These are phyloP conservation scores for Cutaneotrichosporon sp. DNA, from an alignment of 1,284 basidiomycete species.

Conservation along the genomic window DNA sequence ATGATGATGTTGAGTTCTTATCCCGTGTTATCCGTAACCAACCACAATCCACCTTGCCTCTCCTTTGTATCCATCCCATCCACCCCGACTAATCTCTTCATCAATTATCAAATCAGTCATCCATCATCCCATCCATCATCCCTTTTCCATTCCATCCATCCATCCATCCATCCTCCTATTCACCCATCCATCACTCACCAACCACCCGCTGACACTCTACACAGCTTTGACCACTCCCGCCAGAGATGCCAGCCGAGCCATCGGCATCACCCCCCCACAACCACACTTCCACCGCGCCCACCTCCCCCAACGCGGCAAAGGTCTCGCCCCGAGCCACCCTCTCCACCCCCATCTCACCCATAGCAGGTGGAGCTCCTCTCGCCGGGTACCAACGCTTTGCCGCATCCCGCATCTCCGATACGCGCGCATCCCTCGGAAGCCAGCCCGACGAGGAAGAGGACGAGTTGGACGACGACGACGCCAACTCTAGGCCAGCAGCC, in stretches of 20 bases:
- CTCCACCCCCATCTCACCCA: constrained; percentile 14
- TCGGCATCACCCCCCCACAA: constrained; percentile 10
- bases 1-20: no score
- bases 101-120: no score
- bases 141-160: not conserved
- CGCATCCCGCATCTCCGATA: constrained; percentile 16
- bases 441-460: constrained; percentile 18
- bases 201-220: not conserved
- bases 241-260: constrained; percentile 13
- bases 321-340: constrained; percentile 10
- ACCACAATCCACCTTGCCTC: not conserved
- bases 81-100: not conserved
- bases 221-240: not conserved
- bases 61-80: not conserved
- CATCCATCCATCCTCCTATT: constrained; percentile 2
- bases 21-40: not conserved
- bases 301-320: constrained; percentile 10
- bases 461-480: constrained; percentile 17
- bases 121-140: not conserved
- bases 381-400: constrained; percentile 11
- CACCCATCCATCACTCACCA: not conserved
- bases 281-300: constrained; percentile 8
- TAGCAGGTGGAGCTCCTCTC: constrained; percentile 7
- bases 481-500: constrained; percentile 4
- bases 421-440: constrained; percentile 10